Evolutionary conservation across 495 filamentous ascomycete genomes (phyloP).

Genomic region (Xylaria acuta): DNA sequence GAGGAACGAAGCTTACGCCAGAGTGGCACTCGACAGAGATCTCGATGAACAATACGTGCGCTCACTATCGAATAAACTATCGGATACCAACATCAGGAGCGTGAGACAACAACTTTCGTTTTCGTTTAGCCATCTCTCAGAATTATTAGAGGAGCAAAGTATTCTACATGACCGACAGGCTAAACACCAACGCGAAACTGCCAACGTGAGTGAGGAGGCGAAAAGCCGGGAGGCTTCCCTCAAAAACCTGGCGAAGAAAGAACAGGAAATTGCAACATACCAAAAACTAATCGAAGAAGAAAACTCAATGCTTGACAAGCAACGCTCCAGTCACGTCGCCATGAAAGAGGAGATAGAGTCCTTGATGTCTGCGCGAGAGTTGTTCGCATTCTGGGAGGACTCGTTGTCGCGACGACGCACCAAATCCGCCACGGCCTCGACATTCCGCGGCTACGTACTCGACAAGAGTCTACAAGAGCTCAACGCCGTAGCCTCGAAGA

Average conservation of each 20-base stretch:
- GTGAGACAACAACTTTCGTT: constrained; percentile 6
- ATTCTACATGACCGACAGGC: constrained; percentile 1
- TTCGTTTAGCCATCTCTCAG: background rate
- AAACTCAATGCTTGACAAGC: constrained; percentile 10
- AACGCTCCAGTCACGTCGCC: background rate
- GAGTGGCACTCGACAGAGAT: background rate
- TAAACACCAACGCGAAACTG: background rate
- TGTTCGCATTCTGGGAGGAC: constrained; percentile 40
- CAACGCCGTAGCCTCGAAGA: constrained; percentile 36
- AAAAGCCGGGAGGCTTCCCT: background rate
- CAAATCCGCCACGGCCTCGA: constrained; percentile 24
- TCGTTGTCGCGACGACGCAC: constrained; percentile 33
- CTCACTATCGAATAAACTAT: constrained; percentile 11
- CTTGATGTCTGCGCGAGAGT: constrained; percentile 27
- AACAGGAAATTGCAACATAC: constrained; percentile 19
- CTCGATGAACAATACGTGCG: constrained; percentile 14
- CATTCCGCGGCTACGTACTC: constrained; percentile 36
- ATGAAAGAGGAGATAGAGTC: constrained; percentile 22
- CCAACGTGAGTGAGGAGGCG: background rate
- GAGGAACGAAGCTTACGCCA: background rate
- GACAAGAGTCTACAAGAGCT: constrained; percentile 37
- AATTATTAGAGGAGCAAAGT: constrained; percentile 10
- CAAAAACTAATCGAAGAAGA: constrained; percentile 26
- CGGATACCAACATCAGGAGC: background rate
- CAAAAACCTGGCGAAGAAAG: constrained; percentile 12